Base-by-base conservation (phyloP, 176 grass and related monocot species). In the Elymus sibiricus region DNA sequence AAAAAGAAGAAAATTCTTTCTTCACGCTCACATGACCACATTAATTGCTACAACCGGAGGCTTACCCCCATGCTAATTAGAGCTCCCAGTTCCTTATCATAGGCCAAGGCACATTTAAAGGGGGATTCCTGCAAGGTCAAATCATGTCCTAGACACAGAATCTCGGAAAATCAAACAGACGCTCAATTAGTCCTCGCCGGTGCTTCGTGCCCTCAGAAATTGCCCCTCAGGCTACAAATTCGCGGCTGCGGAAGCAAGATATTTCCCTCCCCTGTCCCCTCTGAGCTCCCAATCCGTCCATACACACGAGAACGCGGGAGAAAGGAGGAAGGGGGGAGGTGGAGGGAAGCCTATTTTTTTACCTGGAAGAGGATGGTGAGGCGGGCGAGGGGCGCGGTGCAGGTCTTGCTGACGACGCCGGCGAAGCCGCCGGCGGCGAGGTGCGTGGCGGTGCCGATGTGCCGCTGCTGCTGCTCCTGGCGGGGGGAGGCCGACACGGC, bases 301-400 rank as follows among this genome's bases (percentile, higher is more conserved):
- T 61, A 55, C 79, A 26, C 49, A 64, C 74, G 11, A 19, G n/a
- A 80, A 2, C 39, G 10, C 21, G 1, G 16, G 49, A 53, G 49
- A 6, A 8, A 47, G 56, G 25, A 16, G 12, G 7, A 6, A 4
- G 21, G 40, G 29, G 2, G 14, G 25, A 13, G 26, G 26, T 16
- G 1, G 2, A 4, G 21, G 37, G 9, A n/a, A 3, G 1, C 19
- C 14, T 2, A n/a, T 6, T 1, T 9, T 22, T 43, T 10, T 9
- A 98, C 95, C 93, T 98, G 95, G 84, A 95, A 95, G 81, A 98
- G 91, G 78, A 98, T 98, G 55, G 95, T 98, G 79, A 98, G 89
- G 19, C 95, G 89, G 59, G 91, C 95, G 42, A 98, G 93, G 1
- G 95, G 95, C 1, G 95, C 95, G 40, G 93, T 98, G 87, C 95